Evolutionary conservation across 2,329 filamentous ascomycete genomes (phyloP).

Genomic region (Fusarium sp.): DNA sequence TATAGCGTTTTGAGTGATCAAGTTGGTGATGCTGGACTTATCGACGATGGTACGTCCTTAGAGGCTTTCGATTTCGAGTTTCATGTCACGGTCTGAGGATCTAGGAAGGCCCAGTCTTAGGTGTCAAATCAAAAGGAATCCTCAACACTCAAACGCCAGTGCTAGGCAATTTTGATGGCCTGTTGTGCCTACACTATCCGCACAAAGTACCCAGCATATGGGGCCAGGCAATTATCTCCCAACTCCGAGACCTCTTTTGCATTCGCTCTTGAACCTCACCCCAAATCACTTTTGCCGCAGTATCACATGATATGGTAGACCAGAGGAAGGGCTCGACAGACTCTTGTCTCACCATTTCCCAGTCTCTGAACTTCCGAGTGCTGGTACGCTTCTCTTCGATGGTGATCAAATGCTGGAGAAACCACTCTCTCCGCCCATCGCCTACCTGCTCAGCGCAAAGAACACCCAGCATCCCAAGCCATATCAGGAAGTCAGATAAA

Average conservation of each 20-base stretch:
- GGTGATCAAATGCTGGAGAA: fast-evolving
- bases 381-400: not conserved
- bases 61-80: too few relatives aligned
- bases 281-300: not conserved
- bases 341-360: not conserved
- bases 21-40: too few relatives aligned
- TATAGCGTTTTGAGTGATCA: not conserved
- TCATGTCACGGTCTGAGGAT: too few relatives aligned
- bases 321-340: not conserved
- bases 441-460: slow-evolving; percentile 9
- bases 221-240: not conserved
- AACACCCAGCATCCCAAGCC: not conserved
- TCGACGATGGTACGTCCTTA: too few relatives aligned
- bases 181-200: not conserved
- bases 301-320: not conserved
- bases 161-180: too few relatives aligned
- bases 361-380: fast-evolving
- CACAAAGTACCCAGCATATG: slow-evolving; percentile 15
- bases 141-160: too few relatives aligned
- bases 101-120: too few relatives aligned
- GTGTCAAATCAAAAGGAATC: too few relatives aligned
- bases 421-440: not conserved
- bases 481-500: not conserved
- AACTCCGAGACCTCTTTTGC: not conserved
- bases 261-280: not conserved